Evolutionary conservation across 495 filamentous ascomycete genomes (phyloP), one percentile per base, ranked within the genome.

Genomic region (Penicillium egyptiacum): DNA sequence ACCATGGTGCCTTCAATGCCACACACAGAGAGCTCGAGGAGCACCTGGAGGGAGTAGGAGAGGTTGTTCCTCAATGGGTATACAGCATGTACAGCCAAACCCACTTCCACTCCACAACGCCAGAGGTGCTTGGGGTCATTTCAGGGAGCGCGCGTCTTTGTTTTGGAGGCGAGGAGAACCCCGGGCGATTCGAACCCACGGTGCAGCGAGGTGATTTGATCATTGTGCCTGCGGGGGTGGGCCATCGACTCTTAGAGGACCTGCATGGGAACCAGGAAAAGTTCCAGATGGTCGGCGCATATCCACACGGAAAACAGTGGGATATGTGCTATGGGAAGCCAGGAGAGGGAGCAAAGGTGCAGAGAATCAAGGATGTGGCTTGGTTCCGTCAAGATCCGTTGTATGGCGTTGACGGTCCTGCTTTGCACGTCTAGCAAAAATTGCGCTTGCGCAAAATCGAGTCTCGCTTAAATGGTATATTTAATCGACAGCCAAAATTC

Each of bases 251-350:
- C 41, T 64, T 88, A 26, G 72, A 83, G 50, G 83, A 89, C 64
- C 46, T 80, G 26, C 72, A 72, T 25, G 69, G 74, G 37, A 74
- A 65, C 4, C 46, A 57, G 12, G 55, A 65, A 26, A n/a, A 45
- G 4, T 89, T 90, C 66, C 69, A 76, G 57, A 89, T 89, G 84
- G 80, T 90, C 7, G 86, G 85, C 11, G 78, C 76, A 45, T 90
- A 89, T 75, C 84, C 83, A 9, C 70, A 55, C 40, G 77, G 76
- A 2, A 80, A 77, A 47, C 62, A 70, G 26, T 88, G 83, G 82
- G 85, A 88, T 67, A 87, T 89, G 85, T 89, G 86, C 58, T 89
- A 88, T 72, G 86, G 87, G 22, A 70, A 70, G 54, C 51, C 61
- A 16, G 79, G 70, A 3, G 82, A 86, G 59, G 76, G 82, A 58